Evolutionary conservation across 1,284 basidiomycete genomes (phyloP).

Genomic region (Trametes sp.): DNA sequence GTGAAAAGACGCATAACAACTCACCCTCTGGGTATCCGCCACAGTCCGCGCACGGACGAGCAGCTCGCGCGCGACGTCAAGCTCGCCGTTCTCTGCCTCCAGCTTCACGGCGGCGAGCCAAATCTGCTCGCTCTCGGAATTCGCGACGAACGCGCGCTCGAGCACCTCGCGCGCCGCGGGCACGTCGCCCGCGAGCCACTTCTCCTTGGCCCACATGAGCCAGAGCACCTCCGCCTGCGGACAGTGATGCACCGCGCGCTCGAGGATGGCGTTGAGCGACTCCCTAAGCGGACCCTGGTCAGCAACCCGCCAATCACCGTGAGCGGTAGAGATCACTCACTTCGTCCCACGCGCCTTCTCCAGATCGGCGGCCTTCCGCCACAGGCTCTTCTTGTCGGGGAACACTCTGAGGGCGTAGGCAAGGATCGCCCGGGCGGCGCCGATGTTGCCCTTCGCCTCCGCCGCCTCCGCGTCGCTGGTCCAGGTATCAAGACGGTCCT

Average conservation of each 20-base stretch:
- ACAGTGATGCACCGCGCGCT: conserved; percentile 86
- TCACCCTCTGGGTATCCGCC: conserved; percentile 89
- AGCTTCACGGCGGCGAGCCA: conserved; percentile 98
- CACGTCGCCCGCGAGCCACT: conserved; percentile 90
- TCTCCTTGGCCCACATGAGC: conserved; percentile 97
- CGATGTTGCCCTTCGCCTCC: conserved; percentile 77
- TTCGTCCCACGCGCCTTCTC: conserved; percentile 90
- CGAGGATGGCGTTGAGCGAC: conserved; percentile 84
- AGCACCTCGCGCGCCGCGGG: conserved; percentile 87
- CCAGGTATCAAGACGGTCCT: conserved; percentile 92
- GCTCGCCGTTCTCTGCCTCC: conserved; percentile 93
- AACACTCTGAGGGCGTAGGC: conserved; percentile 93
- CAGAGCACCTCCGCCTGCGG: conserved; percentile 96
- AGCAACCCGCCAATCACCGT: background rate
- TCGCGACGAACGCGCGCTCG: conserved; percentile 91
- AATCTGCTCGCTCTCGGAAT: conserved; percentile 96
- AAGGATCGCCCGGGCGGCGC: conserved; percentile 86
- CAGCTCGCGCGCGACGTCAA: conserved; percentile 85
- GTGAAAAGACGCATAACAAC: conserved; percentile 37
- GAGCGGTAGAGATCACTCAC: conserved; percentile 46
- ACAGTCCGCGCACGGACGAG: conserved; percentile 89
- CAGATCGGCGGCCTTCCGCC: conserved; percentile 91
- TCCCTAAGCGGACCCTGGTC: conserved; percentile 54
- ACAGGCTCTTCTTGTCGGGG: conserved; percentile 83
- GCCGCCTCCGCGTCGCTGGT: conserved; percentile 89